Evolutionary conservation across 345 rosid species (phyloP).

Genomic region (Combretum micranthum): DNA sequence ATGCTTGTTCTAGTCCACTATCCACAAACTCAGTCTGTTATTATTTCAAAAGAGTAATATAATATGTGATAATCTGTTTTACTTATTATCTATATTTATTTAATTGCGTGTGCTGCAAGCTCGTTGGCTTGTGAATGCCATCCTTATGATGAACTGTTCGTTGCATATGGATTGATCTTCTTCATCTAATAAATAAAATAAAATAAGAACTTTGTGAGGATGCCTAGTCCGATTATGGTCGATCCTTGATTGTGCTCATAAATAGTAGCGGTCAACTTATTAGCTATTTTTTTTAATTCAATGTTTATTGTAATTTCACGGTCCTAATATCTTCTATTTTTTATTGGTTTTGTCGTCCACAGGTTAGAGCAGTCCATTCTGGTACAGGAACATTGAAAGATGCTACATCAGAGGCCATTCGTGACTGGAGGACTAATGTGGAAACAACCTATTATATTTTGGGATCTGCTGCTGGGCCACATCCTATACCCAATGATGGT

Average conservation of each 20-base stretch:
- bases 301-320: not conserved
- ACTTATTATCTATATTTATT: too few species aligned
- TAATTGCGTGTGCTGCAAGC: too few species aligned
- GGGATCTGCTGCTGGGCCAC: constrained; percentile 97
- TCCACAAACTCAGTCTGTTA: too few species aligned
- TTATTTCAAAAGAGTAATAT: too few species aligned
- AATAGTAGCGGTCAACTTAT: not conserved
- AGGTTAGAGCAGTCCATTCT: constrained; percentile 70
- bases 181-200: too few species aligned
- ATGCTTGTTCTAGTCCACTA: too few species aligned
- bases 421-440: constrained; percentile 94
- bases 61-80: too few species aligned
- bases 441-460: constrained; percentile 93
- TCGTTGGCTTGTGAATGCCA: too few species aligned
- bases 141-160: too few species aligned
- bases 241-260: too few species aligned
- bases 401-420: constrained; percentile 66
- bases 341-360: constrained; percentile 5
- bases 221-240: not conserved
- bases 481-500: constrained; percentile 98
- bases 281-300: not conserved
- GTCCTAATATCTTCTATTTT: not conserved
- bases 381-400: constrained; percentile 74
- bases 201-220: not conserved
- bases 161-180: too few species aligned